phyloP scores from a whole-genome alignment of 2,329 filamentous ascomycete species.

The Xylariomycetidae sp. region DNA sequence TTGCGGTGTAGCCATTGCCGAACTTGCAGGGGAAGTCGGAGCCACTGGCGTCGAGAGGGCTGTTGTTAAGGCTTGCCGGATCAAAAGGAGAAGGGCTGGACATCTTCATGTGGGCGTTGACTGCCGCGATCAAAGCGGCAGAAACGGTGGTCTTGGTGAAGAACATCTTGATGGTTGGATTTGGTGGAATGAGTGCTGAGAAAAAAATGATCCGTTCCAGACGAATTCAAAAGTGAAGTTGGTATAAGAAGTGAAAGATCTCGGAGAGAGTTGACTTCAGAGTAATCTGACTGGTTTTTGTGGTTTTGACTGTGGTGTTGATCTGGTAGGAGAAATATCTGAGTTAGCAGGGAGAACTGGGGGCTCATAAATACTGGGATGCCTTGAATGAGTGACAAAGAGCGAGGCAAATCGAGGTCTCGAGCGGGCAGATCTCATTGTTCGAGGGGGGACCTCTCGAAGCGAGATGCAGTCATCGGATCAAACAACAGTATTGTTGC shows the following conservation, averaged over 20 bases:
- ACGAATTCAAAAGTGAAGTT: conserved; percentile 28
- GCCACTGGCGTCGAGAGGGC: conserved; percentile 57
- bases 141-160: conserved; percentile 45
- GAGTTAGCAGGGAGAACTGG: too few relatives aligned
- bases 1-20: conserved; percentile 39
- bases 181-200: conserved; percentile 28
- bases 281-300: conserved; percentile 14
- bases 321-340: too few relatives aligned
- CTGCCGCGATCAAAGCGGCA: conserved; percentile 53
- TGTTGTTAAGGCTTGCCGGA: conserved; percentile 42
- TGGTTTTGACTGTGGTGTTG: too few relatives aligned
- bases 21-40: conserved; percentile 81
- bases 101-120: conserved; percentile 75
- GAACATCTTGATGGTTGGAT: conserved; percentile 45
- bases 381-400: too few relatives aligned
- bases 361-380: too few relatives aligned
- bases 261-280: neutral
- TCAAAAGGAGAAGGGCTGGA: conserved; percentile 60
- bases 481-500: too few relatives aligned
- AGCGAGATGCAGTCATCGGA: too few relatives aligned
- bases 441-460: too few relatives aligned
- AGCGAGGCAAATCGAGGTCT: too few relatives aligned
- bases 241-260: conserved; percentile 15
- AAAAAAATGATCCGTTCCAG: conserved; percentile 35
- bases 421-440: too few relatives aligned